Conservation (phyloP, 495 filamentous ascomycete species). For the Trichoderma virens region DNA sequence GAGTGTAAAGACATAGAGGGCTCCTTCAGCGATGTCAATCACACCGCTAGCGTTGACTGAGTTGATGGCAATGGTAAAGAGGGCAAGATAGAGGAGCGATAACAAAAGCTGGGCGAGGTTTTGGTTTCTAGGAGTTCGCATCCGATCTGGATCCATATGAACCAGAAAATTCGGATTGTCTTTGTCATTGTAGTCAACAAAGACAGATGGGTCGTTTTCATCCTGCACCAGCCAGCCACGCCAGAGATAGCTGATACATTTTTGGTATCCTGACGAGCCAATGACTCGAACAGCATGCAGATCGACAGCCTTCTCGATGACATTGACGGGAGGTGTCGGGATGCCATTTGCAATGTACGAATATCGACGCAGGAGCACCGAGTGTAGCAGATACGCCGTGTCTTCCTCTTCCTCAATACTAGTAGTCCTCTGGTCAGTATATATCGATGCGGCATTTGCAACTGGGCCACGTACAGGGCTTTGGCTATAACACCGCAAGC, state of each 20-base stretch:
- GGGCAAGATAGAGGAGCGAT: slow-evolving; percentile 68
- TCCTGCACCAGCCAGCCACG: slow-evolving; percentile 94
- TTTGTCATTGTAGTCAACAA: slow-evolving; percentile 73
- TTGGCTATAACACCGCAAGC: slow-evolving; percentile 98
- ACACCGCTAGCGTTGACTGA: slow-evolving; percentile 71
- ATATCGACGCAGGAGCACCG: slow-evolving; percentile 85
- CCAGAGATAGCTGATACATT: slow-evolving; percentile 86
- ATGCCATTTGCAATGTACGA: slow-evolving; percentile 66
- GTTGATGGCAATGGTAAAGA: slow-evolving; percentile 90
- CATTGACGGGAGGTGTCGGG: slow-evolving; percentile 70
- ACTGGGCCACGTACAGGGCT: slow-evolving; percentile 47
- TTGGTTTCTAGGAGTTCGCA: slow-evolving; percentile 88
- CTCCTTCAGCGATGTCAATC: slow-evolving; percentile 72
- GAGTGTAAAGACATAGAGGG: slow-evolving; percentile 85
- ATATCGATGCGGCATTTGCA: background rate
- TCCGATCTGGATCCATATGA: slow-evolving; percentile 88
- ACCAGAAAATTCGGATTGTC: slow-evolving; percentile 63
- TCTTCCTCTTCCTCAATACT: slow-evolving; percentile 80
- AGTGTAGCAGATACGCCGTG: slow-evolving; percentile 64
- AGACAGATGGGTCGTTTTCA: slow-evolving; percentile 75
- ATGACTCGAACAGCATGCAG: slow-evolving; percentile 83
- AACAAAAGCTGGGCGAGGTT: slow-evolving; percentile 81
- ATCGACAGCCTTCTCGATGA: slow-evolving; percentile 85
- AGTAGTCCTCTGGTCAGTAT: slow-evolving; percentile 4
- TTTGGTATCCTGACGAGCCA: slow-evolving; percentile 88